Percentiles rank a stretch among this genome's conserved stretches.
Evolutionary conservation across 176 grass and related monocot species (phyloP).

Genomic region (Triticum turgidum): DNA sequence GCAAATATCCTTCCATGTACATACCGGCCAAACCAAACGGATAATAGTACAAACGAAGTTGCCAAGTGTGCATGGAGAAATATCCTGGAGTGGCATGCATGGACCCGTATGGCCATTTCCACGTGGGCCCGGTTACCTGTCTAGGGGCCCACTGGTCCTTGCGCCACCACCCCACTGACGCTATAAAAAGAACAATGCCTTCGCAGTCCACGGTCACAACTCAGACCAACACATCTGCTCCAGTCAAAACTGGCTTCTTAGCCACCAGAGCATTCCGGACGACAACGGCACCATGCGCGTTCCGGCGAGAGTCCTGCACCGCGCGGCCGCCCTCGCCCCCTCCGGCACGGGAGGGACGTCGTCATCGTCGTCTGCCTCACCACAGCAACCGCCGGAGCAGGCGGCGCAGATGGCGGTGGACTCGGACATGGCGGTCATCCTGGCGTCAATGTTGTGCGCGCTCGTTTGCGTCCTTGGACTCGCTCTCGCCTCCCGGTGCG

Average conservation of each 20-base stretch:
- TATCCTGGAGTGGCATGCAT: no score
- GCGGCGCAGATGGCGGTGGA: slow-evolving; percentile 34
- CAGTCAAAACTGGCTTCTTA: neutral
- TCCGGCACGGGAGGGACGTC: neutral
- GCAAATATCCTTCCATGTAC: no score
- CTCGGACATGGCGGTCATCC: slow-evolving; percentile 55
- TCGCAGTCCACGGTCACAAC: neutral
- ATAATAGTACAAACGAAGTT: no score
- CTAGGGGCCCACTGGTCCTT: no score
- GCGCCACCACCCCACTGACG: no score
- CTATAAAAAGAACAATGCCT: no score
- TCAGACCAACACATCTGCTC: neutral
- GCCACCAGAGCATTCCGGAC: no score
- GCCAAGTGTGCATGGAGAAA: no score
- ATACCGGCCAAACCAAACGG: no score
- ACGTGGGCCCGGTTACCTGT: no score
- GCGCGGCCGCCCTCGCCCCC: no score
- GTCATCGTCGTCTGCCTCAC: neutral
- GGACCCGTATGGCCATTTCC: no score
- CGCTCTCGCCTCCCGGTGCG: slow-evolving; percentile 40
- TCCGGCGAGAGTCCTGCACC: neutral
- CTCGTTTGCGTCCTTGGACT: slow-evolving; percentile 63
- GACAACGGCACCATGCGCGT: neutral
- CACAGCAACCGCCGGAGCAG: neutral
- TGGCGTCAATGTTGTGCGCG: slow-evolving; percentile 51